phyloP scores from a whole-genome alignment of 2,329 filamentous ascomycete species.

The Aspergillus bombycis region DNA sequence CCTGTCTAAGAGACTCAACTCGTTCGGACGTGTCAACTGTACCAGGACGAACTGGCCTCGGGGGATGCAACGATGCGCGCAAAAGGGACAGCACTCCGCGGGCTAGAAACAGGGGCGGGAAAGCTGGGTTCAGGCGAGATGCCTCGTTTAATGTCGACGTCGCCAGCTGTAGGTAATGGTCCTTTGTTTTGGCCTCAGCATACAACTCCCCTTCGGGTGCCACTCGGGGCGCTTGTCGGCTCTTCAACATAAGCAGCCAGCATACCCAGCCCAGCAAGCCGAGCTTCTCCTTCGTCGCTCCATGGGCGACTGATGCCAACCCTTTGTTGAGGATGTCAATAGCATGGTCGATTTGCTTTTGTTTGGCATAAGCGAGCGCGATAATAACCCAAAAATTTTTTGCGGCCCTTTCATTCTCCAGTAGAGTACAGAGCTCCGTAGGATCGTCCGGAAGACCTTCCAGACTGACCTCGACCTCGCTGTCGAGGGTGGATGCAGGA shows the following conservation, averaged over 20 bases:
- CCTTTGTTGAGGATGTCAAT: constrained; percentile 74
- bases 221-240: constrained; percentile 74
- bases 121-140: constrained; percentile 89
- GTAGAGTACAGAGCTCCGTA: constrained; percentile 89
- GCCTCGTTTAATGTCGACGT: constrained; percentile 92
- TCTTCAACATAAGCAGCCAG: constrained; percentile 91
- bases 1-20: constrained; percentile 78
- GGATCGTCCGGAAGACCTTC: constrained; percentile 90
- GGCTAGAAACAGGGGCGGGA: constrained; percentile 86
- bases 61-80: constrained; percentile 79
- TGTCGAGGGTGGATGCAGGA: constrained; percentile 63
- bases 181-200: constrained; percentile 84
- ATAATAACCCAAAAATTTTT: constrained; percentile 99
- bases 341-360: constrained; percentile 85
- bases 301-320: constrained; percentile 69
- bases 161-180: constrained; percentile 87
- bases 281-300: constrained; percentile 77
- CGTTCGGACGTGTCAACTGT: constrained; percentile 69
- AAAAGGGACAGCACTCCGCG: constrained; percentile 87
- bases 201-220: constrained; percentile 65
- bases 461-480: constrained; percentile 87
- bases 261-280: constrained; percentile 82
- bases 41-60: constrained; percentile 66
- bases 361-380: constrained; percentile 93
- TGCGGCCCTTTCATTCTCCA: constrained; percentile 90